Conservation (phyloP, 352 stramenopile species). For the Phytophthora syringae region DNA sequence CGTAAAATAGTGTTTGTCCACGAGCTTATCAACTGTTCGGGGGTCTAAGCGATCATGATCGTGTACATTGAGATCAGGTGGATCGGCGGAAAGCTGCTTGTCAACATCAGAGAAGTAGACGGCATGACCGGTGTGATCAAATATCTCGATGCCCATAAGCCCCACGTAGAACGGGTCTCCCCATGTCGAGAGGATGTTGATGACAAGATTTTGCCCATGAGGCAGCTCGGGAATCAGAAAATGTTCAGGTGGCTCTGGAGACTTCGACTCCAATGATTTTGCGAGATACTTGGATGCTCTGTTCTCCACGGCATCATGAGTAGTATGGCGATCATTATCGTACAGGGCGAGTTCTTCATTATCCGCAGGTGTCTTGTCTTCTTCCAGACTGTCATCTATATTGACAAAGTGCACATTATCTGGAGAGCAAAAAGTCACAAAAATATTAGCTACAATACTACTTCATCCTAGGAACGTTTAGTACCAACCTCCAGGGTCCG, state of each 20-base stretch:
- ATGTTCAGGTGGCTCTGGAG: constrained; percentile 32
- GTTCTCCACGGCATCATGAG: constrained; percentile 12
- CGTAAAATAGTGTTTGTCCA: constrained; percentile 90
- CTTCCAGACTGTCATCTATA: constrained; percentile 59
- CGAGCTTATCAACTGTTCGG: constrained; percentile 87
- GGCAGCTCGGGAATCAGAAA: constrained; percentile 82
- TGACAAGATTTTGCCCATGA: constrained; percentile 67
- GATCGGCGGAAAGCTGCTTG: constrained; percentile 79
- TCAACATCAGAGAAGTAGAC: constrained; percentile 68
- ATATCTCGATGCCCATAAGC: constrained; percentile 90
- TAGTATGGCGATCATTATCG: constrained; percentile 1
- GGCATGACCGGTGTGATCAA: constrained; percentile 79
- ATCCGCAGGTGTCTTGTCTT: constrained; percentile 1
- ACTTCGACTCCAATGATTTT: constrained; percentile 17
- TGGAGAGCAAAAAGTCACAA: constrained; percentile 4
- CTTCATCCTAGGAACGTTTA: neutral
- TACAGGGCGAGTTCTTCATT: constrained; percentile 14
- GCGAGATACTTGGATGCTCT: constrained; percentile 28
- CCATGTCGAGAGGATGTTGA: constrained; percentile 90
- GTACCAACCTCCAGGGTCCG: constrained; percentile 60
- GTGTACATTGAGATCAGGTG: constrained; percentile 84
- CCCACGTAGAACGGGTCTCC: constrained; percentile 93
- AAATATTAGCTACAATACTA: neutral
- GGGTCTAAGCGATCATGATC: constrained; percentile 78
- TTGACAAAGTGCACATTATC: constrained; percentile 83